A percentile compares a stretch with the other conserved stretches of the same genome.
Evolutionary conservation across 495 filamentous ascomycete species (phyloP).

Genomic region (Halenospora varia): DNA sequence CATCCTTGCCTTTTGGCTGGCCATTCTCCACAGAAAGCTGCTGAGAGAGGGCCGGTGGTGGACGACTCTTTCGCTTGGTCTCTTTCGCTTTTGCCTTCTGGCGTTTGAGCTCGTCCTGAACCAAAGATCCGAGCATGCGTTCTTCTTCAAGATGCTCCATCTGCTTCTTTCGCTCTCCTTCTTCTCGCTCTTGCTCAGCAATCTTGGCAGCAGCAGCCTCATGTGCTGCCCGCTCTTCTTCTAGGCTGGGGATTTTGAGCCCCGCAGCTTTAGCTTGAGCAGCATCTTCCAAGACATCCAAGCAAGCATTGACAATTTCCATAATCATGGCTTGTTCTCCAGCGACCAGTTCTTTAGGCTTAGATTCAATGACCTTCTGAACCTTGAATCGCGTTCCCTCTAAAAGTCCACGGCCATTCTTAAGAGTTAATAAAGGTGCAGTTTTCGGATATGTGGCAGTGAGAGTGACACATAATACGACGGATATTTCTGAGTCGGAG

Average conservation of each 20-base stretch:
- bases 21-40: constrained; percentile 30
- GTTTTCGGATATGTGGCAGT: constrained; percentile 94
- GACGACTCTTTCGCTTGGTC: constrained; percentile 34
- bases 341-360: constrained; percentile 59
- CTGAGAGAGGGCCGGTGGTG: constrained; percentile 27
- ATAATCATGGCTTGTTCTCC: constrained; percentile 79
- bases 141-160: constrained; percentile 71
- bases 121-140: constrained; percentile 64
- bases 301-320: constrained; percentile 75
- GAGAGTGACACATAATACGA: constrained; percentile 64
- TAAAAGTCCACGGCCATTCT: constrained; percentile 55
- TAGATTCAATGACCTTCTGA: constrained; percentile 61
- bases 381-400: constrained; percentile 63
- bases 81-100: constrained; percentile 56
- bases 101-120: constrained; percentile 70
- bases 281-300: constrained; percentile 85
- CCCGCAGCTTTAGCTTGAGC: constrained; percentile 67
- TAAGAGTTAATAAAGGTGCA: constrained; percentile 67
- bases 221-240: constrained; percentile 77
- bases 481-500: constrained; percentile 57
- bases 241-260: constrained; percentile 74
- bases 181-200: constrained; percentile 44
- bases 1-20: constrained; percentile 30
- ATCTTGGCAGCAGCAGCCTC: constrained; percentile 46
- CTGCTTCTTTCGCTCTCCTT: constrained; percentile 43